A percentile compares a stretch with the other conserved stretches of the same genome.
Evolutionary conservation across 2,329 filamentous ascomycete genomes (phyloP).

Genomic region (Aspergillus quadrilineatus): DNA sequence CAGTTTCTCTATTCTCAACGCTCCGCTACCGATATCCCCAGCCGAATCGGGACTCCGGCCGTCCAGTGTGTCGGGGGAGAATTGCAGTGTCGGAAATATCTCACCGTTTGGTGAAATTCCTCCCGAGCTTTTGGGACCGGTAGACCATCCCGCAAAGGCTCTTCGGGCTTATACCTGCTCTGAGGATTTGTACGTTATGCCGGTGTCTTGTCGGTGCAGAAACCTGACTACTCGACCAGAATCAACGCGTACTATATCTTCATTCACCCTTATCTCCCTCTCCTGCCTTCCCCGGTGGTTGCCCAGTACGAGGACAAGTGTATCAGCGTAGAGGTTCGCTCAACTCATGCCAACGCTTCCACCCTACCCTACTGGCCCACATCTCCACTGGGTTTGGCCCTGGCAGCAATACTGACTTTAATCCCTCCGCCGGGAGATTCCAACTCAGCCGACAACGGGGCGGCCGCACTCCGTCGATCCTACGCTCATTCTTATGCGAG

Average conservation of each 20-base stretch:
- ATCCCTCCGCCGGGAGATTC: constrained; percentile 19
- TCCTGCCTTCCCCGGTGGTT: constrained; percentile 18
- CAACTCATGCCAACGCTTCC: constrained; percentile 5
- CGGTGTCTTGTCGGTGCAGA: neutral
- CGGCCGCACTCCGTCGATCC: constrained; percentile 12
- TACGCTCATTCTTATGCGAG: constrained; percentile 21
- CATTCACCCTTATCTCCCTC: constrained; percentile 27
- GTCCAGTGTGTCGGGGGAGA: neutral
- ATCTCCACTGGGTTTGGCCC: constrained; percentile 22
- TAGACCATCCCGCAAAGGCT: neutral
- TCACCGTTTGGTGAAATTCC: neutral
- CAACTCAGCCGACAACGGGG: neutral
- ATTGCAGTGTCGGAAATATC: neutral
- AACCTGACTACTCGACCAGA: constrained; percentile 8
- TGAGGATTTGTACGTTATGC: constrained; percentile 10
- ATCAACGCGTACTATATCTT: constrained; percentile 29
- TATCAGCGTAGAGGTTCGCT: neutral
- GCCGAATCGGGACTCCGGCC: neutral
- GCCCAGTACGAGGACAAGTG: constrained; percentile 15
- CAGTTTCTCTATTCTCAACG: neutral
- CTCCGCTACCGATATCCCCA: neutral
- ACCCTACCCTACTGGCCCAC: constrained; percentile 24
- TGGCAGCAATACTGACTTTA: constrained; percentile 23
- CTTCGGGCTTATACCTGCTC: constrained; percentile 3
- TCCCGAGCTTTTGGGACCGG: neutral